Evolutionary conservation across 225 moss, liverwort and hornwort species (phyloP), one percentile per base, ranked within the genome.

Genomic region (Bryum argenteum): DNA sequence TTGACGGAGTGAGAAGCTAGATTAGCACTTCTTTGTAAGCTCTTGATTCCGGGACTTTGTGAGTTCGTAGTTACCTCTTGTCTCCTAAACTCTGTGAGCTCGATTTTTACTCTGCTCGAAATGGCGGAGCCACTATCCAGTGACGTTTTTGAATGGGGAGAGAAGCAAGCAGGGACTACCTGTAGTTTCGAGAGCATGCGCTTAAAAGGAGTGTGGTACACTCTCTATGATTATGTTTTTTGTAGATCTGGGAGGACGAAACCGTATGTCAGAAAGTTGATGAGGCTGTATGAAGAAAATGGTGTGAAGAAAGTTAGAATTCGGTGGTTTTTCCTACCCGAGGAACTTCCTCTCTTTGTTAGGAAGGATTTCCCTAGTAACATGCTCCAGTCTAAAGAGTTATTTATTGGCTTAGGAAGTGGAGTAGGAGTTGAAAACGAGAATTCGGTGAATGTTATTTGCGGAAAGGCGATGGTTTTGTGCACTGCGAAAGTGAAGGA

Each of bases 111-210:
- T 45, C 14, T 1, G 12, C 3, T 47, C 3, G 24, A n/a, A 21
- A 71, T 71, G 71, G 59, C 20, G 47, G 21, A 15, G 9, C 48
- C 45, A 8, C 11, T 50, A 15, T 61, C 52, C 21, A 11, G 5
- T 66, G 0, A 33, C 16, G 22, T 5, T 12, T 37, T 74, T 22
- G 2, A 74, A 1, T 74, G 66, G 74, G 74, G 74, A n/a, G 21
- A 39, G 3, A 56, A 23, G 66, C 5, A 20, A 38, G 9, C 13
- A 0, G 66, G 48, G 8, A 38, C 58, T 0, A 9, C 11, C 12
- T 66, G 17, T 0, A 66, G 65, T n/a, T 74, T 56, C n/a, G 39
- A 48, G 48, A 74, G 74, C 21, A 74, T 74, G 74, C 13, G 2
- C 8, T 66, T 21, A n/a, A 0, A 5, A 0, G 66, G 66, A 2